These are phyloP conservation scores for Epithele typhae DNA, from an alignment of 768 basidiomycete species.

Conservation along the genomic window DNA sequence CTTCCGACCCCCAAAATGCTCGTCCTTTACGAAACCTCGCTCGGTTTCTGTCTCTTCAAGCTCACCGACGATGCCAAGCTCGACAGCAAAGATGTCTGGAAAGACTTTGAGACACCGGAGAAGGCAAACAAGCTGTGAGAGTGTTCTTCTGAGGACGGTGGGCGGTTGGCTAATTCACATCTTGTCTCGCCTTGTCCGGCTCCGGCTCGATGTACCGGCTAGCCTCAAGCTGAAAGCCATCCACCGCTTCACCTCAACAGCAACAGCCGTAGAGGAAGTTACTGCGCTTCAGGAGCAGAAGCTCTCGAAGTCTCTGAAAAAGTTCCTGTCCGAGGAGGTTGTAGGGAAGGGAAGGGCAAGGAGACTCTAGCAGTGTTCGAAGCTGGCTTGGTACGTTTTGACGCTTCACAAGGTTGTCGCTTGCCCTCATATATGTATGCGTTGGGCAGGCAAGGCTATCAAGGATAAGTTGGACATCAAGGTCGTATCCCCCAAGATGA, in stretches of 20 bases:
- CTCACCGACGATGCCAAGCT: conserved; percentile 86
- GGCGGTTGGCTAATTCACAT: no score
- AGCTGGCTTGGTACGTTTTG: conserved; percentile 73
- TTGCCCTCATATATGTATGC: no score
- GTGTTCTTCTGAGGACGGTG: conserved; percentile 7
- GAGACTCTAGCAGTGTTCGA: conserved; percentile 85
- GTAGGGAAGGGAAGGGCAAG: conserved; percentile 86
- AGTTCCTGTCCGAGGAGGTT: conserved; percentile 85
- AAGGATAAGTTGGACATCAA: conserved; percentile 92
- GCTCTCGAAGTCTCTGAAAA: conserved; percentile 86
- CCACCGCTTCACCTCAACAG: conserved; percentile 96
- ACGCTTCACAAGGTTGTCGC: background rate
- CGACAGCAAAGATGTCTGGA: conserved; percentile 79
- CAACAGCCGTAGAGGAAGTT: conserved; percentile 94
- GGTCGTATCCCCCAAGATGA: conserved; percentile 45
- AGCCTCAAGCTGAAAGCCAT: conserved; percentile 93
- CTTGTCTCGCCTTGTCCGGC: no score
- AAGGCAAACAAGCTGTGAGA: conserved; percentile 87
- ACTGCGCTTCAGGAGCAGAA: conserved; percentile 91
- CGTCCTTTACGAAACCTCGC: conserved; percentile 92
- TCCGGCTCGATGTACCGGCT: background rate
- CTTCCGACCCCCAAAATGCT: conserved; percentile 68
- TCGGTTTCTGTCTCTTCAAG: conserved; percentile 98
- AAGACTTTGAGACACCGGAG: conserved; percentile 92
- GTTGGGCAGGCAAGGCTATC: conserved; percentile 67